Base-by-base conservation (phyloP, 2,329 filamentous ascomycete genomes). In the Aspergillus brasiliensis region DNA sequence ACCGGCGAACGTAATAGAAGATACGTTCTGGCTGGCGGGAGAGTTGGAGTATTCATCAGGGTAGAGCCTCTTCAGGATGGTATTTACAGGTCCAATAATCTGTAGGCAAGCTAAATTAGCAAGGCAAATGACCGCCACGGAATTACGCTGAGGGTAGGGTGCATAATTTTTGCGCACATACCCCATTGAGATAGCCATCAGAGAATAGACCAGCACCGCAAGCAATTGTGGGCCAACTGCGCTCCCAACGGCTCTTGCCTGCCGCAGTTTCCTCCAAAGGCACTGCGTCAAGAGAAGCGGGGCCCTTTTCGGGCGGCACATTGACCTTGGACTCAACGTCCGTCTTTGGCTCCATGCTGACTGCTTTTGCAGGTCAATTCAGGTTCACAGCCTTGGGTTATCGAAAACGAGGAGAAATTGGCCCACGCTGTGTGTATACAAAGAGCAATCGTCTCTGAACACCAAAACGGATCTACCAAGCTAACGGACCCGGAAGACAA, bases 141-240 rank as follows among this genome's bases (percentile, higher is more conserved):
- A 11, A n/a, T 2, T 5, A 15, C 8, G 19, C 59, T 42, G 46
- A 37, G 44, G 23, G 40, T n/a, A 19, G n/a, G 3, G 28, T 11
- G 15, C 47, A 15, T 34, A 17, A 42, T 10, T 11, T 34, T 13
- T 8, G 48, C 47, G 8, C 25, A 71, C 78, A 68, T 78, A 92
- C 91, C 70, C 91, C 92, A 77, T 96, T 96, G 72, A 97, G 86
- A 75, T 97, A 97, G 15, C 93, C 93, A 75, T 97, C 93, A 23
- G 89, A 92, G 77, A 97, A 97, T 2, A 97, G 83, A 69, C 93
- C 93, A 54, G 92, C 91, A 65, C 93, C 93, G 71, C 92, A 96
- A 46, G 92, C 92, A 67, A 97, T 88, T 1, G 92, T 90, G 13
- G 92, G 91, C 83, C 86, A 88, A 17, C 84, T 78, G 51, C 85